Conservation (phyloP, 2,329 filamentous ascomycete species). For the Arachnomyces sp. region DNA sequence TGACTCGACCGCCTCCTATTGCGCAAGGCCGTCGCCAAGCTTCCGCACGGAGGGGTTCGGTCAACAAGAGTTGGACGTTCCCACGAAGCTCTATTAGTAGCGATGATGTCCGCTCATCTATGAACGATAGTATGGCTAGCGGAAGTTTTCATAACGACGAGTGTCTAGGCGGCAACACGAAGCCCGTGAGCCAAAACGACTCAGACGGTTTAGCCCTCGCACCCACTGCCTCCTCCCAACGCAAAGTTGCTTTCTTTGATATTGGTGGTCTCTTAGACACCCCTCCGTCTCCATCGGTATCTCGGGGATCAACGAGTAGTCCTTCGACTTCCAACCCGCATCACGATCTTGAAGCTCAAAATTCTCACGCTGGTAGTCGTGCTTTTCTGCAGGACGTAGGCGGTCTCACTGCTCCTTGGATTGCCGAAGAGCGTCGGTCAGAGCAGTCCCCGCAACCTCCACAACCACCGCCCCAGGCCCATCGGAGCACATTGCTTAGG, state of each 20-base stretch:
- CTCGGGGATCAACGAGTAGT: constrained; percentile 1
- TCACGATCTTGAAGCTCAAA: constrained; percentile 3
- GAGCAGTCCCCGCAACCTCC: constrained; percentile 12
- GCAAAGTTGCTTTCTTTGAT: constrained; percentile 73
- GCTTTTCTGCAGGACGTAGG: constrained; percentile 30
- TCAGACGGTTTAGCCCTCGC: too few species aligned
- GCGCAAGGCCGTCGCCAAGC: constrained; percentile 26
- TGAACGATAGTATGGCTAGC: constrained; percentile 24
- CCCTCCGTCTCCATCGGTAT: constrained; percentile 6
- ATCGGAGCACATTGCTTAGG: too few species aligned
- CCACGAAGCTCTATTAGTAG: constrained; percentile 13
- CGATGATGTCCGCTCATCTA: constrained; percentile 23
- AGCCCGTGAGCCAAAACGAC: too few species aligned
- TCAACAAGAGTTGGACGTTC: constrained; percentile 30
- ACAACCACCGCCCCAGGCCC: constrained; percentile 1
- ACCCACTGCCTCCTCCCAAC: constrained; percentile 33
- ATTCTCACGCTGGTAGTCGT: constrained; percentile 17
- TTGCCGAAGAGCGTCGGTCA: constrained; percentile 11
- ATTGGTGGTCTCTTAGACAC: constrained; percentile 64
- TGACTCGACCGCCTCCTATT: constrained; percentile 30
- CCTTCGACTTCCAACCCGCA: constrained; percentile 5
- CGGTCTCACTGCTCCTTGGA: constrained; percentile 13
- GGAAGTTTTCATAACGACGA: constrained; percentile 26
- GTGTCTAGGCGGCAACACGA: constrained; percentile 23
- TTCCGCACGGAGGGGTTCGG: constrained; percentile 18